Conservation (phyloP, 768 basidiomycete genomes). For the Suillus clintonianus region DNA sequence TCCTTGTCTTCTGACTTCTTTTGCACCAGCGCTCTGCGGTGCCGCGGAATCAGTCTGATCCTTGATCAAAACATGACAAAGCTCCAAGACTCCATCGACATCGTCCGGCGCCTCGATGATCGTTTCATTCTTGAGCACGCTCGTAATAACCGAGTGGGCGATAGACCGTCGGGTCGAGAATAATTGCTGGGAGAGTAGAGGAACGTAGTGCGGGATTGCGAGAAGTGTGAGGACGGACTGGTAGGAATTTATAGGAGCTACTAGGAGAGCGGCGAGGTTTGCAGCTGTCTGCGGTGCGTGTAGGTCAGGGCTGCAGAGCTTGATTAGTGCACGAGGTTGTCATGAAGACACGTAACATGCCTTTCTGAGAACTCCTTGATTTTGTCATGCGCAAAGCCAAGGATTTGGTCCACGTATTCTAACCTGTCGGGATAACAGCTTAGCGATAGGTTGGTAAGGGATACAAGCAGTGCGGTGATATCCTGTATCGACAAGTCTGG, state of each 20-base stretch:
- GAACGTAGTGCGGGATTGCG: constrained; percentile 87
- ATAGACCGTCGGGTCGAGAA: constrained; percentile 90
- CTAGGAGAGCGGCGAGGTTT: constrained; percentile 88
- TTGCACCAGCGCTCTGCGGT: constrained; percentile 32
- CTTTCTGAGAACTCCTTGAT: constrained; percentile 82
- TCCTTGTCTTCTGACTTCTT: constrained; percentile 57
- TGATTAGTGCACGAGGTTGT: constrained; percentile 6
- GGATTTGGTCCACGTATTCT: constrained; percentile 95
- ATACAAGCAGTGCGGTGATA: constrained; percentile 93
- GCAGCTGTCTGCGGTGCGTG: constrained; percentile 84
- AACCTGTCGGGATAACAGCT: constrained; percentile 97
- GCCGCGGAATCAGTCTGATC: constrained; percentile 68
- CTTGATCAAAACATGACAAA: constrained; percentile 90
- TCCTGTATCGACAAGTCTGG: constrained; percentile 98
- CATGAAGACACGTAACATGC: constrained; percentile 38
- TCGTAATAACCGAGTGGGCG: constrained; percentile 92
- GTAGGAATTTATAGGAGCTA: constrained; percentile 95
- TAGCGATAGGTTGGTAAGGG: constrained; percentile 90
- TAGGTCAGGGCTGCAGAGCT: constrained; percentile 69
- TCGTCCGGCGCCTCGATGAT: constrained; percentile 92
- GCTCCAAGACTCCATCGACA: constrained; percentile 88
- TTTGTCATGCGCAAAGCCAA: constrained; percentile 86
- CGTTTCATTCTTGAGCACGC: constrained; percentile 95
- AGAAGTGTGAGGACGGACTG: constrained; percentile 96
- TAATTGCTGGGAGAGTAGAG: constrained; percentile 81